phyloP scores from a whole-genome alignment of 352 stramenopile genomes.

The Blastocystis hominis region DNA sequence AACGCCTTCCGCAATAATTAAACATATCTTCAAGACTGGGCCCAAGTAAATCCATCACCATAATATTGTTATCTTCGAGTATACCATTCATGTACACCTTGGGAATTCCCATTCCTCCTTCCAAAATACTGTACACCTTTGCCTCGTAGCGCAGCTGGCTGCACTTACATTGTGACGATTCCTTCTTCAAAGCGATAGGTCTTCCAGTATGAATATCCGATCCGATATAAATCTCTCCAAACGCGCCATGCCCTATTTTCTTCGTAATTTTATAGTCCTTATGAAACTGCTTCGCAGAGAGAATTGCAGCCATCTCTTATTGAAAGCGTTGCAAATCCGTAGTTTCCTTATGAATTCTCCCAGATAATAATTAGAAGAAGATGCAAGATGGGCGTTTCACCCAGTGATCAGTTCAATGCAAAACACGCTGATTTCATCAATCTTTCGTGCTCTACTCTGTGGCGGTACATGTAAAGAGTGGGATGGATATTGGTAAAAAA shows the following conservation, averaged over 20 bases:
- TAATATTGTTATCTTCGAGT: constrained; percentile 84
- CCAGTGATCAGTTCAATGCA: too few relatives aligned
- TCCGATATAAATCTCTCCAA: constrained; percentile 98
- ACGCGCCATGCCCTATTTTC: constrained; percentile 97
- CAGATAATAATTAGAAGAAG: not conserved
- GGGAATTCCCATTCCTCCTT: constrained; percentile 70
- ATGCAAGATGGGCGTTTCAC: not conserved
- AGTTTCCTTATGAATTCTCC: not conserved
- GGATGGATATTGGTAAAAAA: too few relatives aligned
- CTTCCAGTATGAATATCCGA: constrained; percentile 70
- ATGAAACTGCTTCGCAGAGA: constrained; percentile 26
- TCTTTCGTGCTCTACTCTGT: too few relatives aligned
- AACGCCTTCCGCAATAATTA: constrained; percentile 80
- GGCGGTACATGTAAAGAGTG: too few relatives aligned
- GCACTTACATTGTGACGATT: constrained; percentile 80
- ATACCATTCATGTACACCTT: constrained; percentile 4
- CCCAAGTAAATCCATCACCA: constrained; percentile 97
- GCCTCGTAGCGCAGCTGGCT: constrained; percentile 97
- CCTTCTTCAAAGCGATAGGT: constrained; percentile 96
- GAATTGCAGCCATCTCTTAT: not conserved
- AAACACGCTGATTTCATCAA: too few relatives aligned
- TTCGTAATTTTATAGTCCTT: constrained; percentile 87
- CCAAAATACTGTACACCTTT: constrained; percentile 98
- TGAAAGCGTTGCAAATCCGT: not conserved
- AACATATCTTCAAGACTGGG: constrained; percentile 86